Conservation (phyloP, 2,329 filamentous ascomycete genomes). For the Aspergillus quadricinctus region DNA sequence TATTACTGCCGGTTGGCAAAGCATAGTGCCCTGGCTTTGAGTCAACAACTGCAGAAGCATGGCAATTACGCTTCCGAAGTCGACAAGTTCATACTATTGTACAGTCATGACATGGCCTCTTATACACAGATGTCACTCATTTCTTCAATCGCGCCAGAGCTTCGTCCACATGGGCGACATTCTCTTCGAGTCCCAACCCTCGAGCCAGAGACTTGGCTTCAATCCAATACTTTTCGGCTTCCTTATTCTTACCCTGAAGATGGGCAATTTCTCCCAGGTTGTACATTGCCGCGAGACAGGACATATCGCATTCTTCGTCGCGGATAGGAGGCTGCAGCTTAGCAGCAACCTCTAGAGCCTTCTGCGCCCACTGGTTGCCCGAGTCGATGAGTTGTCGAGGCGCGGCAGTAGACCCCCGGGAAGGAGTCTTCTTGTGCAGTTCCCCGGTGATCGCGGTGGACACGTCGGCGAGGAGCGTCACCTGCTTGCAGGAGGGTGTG, state of each 20-base stretch:
- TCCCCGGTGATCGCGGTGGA: constrained; percentile 43
- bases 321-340: constrained; percentile 63
- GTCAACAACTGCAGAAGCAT: too few relatives aligned
- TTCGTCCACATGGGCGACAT: constrained; percentile 25
- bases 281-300: constrained; percentile 77
- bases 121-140: background rate
- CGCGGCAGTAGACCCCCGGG: constrained; percentile 43
- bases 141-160: constrained; percentile 29
- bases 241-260: constrained; percentile 61
- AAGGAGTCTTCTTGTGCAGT: constrained; percentile 25
- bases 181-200: constrained; percentile 38
- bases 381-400: constrained; percentile 62
- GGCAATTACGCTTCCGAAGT: background rate
- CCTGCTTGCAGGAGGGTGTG: constrained; percentile 66
- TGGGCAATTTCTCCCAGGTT: constrained; percentile 82
- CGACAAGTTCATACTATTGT: background rate
- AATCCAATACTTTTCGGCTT: constrained; percentile 65
- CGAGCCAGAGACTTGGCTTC: constrained; percentile 61
- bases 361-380: constrained; percentile 72
- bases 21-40: too few relatives aligned
- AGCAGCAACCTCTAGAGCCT: constrained; percentile 64
- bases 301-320: constrained; percentile 75
- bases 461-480: constrained; percentile 63
- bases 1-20: background rate
- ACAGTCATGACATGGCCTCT: background rate